Conservation (phyloP, 495 filamentous ascomycete species). For the Xylaria castorea region DNA sequence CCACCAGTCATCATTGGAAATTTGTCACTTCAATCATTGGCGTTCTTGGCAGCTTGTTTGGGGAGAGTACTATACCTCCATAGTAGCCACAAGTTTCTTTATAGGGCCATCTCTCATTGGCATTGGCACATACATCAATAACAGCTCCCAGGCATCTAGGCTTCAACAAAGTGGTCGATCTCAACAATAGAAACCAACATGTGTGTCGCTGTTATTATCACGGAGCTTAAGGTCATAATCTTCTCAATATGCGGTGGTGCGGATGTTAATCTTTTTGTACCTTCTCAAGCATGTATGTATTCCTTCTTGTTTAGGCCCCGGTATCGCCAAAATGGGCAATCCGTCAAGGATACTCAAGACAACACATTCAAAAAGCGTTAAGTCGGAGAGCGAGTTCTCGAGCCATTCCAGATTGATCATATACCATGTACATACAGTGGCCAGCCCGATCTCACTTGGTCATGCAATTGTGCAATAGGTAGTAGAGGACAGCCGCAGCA, state of each 20-base stretch:
- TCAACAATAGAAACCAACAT: background rate
- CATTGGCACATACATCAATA: background rate
- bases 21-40: conserved; percentile 18
- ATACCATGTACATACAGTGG: background rate
- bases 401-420: background rate
- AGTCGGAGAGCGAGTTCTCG: background rate
- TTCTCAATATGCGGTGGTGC: background rate
- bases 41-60: conserved; percentile 12
- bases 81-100: background rate
- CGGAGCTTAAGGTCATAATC: background rate
- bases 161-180: background rate
- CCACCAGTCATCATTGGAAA: conserved; percentile 1
- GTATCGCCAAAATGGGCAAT: conserved; percentile 14
- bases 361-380: background rate
- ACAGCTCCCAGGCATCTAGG: background rate
- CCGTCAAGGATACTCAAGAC: background rate
- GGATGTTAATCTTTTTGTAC: background rate
- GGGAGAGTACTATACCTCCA: background rate
- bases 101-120: background rate
- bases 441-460: background rate
- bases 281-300: background rate
- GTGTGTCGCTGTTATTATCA: background rate
- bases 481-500: background rate
- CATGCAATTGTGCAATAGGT: conserved; percentile 9
- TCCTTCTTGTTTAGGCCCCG: background rate